phyloP scores from a whole-genome alignment of 208 protist genomes.

The Leptomonas seymouri region DNA sequence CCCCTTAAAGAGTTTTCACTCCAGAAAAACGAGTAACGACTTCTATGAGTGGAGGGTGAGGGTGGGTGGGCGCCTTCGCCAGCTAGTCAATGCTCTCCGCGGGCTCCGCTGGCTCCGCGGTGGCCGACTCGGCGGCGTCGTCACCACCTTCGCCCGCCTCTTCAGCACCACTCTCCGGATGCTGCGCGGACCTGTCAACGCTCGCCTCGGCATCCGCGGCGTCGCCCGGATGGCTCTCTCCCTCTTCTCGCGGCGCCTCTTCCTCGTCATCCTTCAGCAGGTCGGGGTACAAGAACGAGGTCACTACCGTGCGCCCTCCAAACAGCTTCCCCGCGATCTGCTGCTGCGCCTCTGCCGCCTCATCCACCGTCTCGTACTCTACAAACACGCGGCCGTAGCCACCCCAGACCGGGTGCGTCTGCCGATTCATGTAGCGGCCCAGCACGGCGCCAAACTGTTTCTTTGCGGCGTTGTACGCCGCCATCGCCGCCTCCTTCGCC shows the following conservation, averaged over 20 bases:
- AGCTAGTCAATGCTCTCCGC: constrained; percentile 31
- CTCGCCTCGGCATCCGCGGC: neutral
- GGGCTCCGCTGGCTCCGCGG: constrained; percentile 15
- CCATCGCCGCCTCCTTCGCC: constrained; percentile 37
- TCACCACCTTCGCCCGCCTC: constrained; percentile 1
- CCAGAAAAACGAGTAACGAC: too few species aligned
- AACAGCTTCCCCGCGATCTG: constrained; percentile 86
- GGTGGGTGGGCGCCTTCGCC: too few species aligned
- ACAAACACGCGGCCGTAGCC: constrained; percentile 87
- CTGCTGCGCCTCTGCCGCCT: constrained; percentile 80
- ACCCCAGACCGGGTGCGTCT: constrained; percentile 83
- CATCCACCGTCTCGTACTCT: constrained; percentile 86
- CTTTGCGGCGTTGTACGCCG: constrained; percentile 50
- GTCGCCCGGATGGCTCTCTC: constrained; percentile 15
- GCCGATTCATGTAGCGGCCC: constrained; percentile 58
- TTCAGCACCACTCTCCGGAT: too few species aligned
- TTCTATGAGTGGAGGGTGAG: too few species aligned
- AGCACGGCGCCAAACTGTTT: constrained; percentile 51
- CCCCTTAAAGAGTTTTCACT: too few species aligned
- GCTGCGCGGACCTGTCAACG: neutral
- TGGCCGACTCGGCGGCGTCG: constrained; percentile 11
- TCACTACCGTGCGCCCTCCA: constrained; percentile 86
- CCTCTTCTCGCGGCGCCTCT: constrained; percentile 24
- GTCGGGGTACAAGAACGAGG: constrained; percentile 90
- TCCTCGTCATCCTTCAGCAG: constrained; percentile 58